phyloP scores from a whole-genome alignment of 352 stramenopile genomes.

The Phytophthora fragariae region DNA sequence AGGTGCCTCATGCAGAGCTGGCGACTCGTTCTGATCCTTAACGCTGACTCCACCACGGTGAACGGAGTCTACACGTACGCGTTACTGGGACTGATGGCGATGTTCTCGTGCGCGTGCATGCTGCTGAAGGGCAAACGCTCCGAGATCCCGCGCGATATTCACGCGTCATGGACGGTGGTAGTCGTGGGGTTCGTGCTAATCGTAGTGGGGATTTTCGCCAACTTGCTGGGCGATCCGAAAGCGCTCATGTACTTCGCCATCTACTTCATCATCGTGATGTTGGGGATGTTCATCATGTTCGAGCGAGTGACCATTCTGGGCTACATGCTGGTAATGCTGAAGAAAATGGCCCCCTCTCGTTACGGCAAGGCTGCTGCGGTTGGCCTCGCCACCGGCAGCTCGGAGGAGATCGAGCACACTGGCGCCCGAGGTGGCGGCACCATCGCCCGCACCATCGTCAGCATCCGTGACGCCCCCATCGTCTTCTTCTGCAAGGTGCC shows the following conservation, averaged over 20 bases:
- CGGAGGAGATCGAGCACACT: slow-evolving; percentile 40
- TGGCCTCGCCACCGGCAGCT: neutral
- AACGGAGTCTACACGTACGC: slow-evolving; percentile 88
- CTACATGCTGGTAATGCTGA: neutral
- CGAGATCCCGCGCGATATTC: slow-evolving; percentile 71
- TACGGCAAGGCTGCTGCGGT: neutral
- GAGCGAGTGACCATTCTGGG: slow-evolving; percentile 65
- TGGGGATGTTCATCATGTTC: slow-evolving; percentile 87
- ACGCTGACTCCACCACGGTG: slow-evolving; percentile 72
- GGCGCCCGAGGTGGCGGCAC: slow-evolving; percentile 79
- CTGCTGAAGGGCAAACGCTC: slow-evolving; percentile 87
- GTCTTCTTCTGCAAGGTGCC: slow-evolving; percentile 93
- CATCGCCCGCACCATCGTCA: slow-evolving; percentile 73
- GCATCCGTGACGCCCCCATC: slow-evolving; percentile 87
- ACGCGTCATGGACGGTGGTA: slow-evolving; percentile 56
- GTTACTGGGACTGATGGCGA: slow-evolving; percentile 83
- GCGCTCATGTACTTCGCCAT: slow-evolving; percentile 88
- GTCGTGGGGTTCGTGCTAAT: slow-evolving; percentile 41
- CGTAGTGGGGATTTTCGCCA: slow-evolving; percentile 79
- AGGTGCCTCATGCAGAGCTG: slow-evolving; percentile 32
- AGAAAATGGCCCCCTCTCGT: neutral
- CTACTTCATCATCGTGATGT: slow-evolving; percentile 82
- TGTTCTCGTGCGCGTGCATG: slow-evolving; percentile 86
- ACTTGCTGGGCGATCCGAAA: slow-evolving; percentile 79
- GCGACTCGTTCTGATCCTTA: slow-evolving; percentile 62